Base-by-base conservation (phyloP, 2,329 filamentous ascomycete species). In the Chalaropsis ovoidea region DNA sequence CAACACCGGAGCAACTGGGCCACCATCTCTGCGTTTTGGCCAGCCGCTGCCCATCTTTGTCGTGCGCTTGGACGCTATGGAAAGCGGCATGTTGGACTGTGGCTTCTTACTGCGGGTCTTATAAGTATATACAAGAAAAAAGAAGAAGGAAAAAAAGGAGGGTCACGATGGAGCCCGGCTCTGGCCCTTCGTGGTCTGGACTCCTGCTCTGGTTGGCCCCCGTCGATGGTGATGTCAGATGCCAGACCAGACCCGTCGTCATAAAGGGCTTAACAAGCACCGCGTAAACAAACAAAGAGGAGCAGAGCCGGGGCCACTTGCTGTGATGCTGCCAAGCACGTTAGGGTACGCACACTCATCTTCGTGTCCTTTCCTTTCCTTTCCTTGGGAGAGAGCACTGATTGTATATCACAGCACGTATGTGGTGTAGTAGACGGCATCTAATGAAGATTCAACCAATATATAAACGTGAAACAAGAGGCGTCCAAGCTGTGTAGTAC, bases 71-170 rank as follows among this genome's bases (percentile, higher is more conserved):
- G 52, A 22, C 52, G n/a, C 10, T 17, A 58, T 58, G 15, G 15
- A 27, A 58, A 35, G 52, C 52, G 27, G 24, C 52, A 58, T 58
- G 52, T 58, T 31, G 31, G 52, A 19, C 47, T 58, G 52, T 58
- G 52, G 17, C 6, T 58, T 58, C 31, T 31, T 58, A 58, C 52
- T 35, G 15, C 15, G 24, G 13, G 3, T 58, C 8, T 17, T 31
- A 58, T 58, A 27, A 24, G 19, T 39, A 6, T 3, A 7, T 10
- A 7, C 35, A 39, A 35, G 31, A 35, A 35, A 39, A 39, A 7
- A 39, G 8, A 39, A 39, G 8, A 39, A 47, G 17, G 4, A 19
- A 47, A 8, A 47, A 47, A 47, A 15, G 8, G 52, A 39, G 52
- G 15, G 15, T 58, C 52, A 17, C 24, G 31, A 58, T 39, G 52